Conservation (phyloP, 352 stramenopile species). For the Pseudoperonospora humuli region DNA sequence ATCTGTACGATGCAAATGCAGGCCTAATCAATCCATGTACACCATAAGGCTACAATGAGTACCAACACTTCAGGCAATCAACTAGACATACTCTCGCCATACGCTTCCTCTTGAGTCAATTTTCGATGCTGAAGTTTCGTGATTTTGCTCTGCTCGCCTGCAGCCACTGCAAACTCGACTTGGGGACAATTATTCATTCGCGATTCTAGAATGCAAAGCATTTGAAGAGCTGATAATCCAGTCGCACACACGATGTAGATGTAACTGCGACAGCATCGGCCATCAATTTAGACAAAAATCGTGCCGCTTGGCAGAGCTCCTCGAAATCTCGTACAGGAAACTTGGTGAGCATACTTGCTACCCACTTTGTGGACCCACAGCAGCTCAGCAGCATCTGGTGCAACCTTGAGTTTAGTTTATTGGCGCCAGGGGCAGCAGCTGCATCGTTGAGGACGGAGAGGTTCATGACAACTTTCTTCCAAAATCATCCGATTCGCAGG, state of each 20-base stretch:
- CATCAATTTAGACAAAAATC: too few species aligned
- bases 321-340: conserved; percentile 17
- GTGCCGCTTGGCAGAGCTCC: not conserved
- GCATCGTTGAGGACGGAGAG: conserved; percentile 36
- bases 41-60: too few species aligned
- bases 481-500: too few species aligned
- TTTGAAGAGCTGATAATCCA: conserved; percentile 64
- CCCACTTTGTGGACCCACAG: conserved; percentile 52
- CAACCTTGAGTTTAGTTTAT: conserved; percentile 17
- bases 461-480: conserved; percentile 20
- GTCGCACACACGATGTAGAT: conserved; percentile 81
- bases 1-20: too few species aligned
- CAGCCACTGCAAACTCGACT: conserved; percentile 48
- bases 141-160: conserved; percentile 71
- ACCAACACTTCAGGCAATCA: too few species aligned
- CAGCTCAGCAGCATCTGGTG: conserved; percentile 46
- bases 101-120: conserved; percentile 56
- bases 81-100: too few species aligned
- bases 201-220: conserved; percentile 60
- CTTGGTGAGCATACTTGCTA: conserved; percentile 25
- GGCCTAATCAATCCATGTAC: too few species aligned
- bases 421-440: conserved; percentile 18
- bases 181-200: conserved; percentile 37
- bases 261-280: conserved; percentile 28
- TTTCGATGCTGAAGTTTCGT: conserved; percentile 64